A percentile compares a stretch with the other conserved stretches of the same genome.
phyloP scores from a whole-genome alignment of 495 filamentous ascomycete genomes.

The Hyaloscypha finlandica region DNA sequence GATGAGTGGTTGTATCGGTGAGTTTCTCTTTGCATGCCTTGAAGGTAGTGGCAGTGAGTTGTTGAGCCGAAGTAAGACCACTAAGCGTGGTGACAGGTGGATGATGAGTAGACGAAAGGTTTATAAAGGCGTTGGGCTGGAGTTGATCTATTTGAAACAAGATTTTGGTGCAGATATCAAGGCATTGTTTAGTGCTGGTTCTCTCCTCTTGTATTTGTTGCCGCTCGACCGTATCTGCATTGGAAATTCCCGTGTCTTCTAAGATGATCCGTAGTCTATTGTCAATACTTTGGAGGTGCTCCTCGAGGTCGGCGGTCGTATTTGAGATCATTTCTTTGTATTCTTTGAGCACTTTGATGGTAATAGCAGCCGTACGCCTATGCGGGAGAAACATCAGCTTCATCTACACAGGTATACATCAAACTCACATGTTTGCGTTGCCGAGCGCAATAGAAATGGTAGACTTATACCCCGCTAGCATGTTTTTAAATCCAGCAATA shows the following conservation, averaged over 20 bases:
- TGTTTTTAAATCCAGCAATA: slow-evolving; percentile 37
- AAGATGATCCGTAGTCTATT: slow-evolving; percentile 36
- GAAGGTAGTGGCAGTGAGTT: slow-evolving; percentile 20
- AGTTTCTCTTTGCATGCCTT: slow-evolving; percentile 27
- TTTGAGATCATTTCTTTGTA: slow-evolving; percentile 41
- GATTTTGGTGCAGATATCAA: slow-evolving; percentile 43
- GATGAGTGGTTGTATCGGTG: slow-evolving; percentile 17
- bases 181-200: slow-evolving; percentile 44
- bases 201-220: slow-evolving; percentile 42
- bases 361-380: slow-evolving; percentile 35
- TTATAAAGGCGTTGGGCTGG: slow-evolving; percentile 23
- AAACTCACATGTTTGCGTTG: slow-evolving; percentile 39
- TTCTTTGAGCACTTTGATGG: slow-evolving; percentile 34
- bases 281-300: slow-evolving; percentile 41
- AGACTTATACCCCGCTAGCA: slow-evolving; percentile 44
- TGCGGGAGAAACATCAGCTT: slow-evolving; percentile 14
- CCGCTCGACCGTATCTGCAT: slow-evolving; percentile 37
- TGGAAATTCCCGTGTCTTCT: slow-evolving; percentile 23
- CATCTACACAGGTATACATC: slow-evolving; percentile 15
- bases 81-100: slow-evolving; percentile 15
- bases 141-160: slow-evolving; percentile 41
- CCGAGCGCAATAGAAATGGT: slow-evolving; percentile 43
- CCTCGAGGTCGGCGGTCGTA: slow-evolving; percentile 42
- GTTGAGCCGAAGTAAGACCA: slow-evolving; percentile 20
- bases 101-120: slow-evolving; percentile 9